Conservation (phyloP, 495 filamentous ascomycete species). For the Annulohypoxylon stygium region DNA sequence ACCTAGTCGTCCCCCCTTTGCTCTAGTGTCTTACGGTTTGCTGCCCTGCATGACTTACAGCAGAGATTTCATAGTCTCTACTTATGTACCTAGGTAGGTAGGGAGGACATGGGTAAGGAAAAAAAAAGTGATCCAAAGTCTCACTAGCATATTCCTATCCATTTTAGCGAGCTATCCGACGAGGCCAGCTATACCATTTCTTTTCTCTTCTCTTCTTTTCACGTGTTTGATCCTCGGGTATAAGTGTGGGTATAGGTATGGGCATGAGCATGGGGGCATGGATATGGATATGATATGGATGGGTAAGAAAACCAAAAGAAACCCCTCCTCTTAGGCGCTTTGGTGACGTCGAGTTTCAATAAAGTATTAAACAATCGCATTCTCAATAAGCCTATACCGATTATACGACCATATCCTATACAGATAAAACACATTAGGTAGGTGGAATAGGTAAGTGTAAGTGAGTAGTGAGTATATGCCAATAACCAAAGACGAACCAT, state of each 20-base stretch:
- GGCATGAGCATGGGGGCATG: too few species aligned
- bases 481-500: not conserved
- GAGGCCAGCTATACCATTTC: conserved; percentile 24
- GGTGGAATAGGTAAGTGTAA: not conserved
- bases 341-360: too few species aligned
- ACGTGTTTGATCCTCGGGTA: conserved; percentile 21
- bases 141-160: conserved; percentile 43
- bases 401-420: not conserved
- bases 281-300: too few species aligned
- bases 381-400: not conserved
- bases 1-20: conserved; percentile 23
- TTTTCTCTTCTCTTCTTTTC: not conserved
- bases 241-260: not conserved
- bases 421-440: not conserved
- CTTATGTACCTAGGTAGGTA: conserved; percentile 11
- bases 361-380: too few species aligned
- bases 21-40: conserved; percentile 43
- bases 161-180: conserved; percentile 37
- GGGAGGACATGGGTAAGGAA: conserved; percentile 34
- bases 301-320: too few species aligned
- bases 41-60: conserved; percentile 42
- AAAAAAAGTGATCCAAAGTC: conserved; percentile 38
- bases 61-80: conserved; percentile 33
- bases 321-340: too few species aligned
- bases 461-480: not conserved